phyloP scores from a whole-genome alignment of 768 basidiomycete genomes.

The Tricholoma matsutake region DNA sequence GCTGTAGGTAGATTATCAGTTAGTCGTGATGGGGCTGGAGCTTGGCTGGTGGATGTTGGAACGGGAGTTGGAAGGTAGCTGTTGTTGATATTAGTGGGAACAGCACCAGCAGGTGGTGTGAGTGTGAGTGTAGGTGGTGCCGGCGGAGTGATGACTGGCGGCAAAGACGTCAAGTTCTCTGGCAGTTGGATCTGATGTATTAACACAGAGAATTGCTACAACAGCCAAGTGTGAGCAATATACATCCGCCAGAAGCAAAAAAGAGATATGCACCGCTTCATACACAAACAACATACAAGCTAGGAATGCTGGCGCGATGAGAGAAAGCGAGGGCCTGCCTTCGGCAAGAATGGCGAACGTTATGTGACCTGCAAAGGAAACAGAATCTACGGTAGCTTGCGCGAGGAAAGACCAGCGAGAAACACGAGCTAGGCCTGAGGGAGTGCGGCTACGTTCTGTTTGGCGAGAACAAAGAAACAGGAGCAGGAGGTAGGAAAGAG shows the following conservation, averaged over 20 bases:
- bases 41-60: constrained; percentile 17
- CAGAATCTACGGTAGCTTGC: constrained; percentile 76
- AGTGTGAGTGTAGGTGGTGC: constrained; percentile 20
- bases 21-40: constrained; percentile 18
- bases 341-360: constrained; percentile 86
- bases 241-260: background rate
- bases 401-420: constrained; percentile 82
- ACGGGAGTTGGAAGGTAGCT: constrained; percentile 18
- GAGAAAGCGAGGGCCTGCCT: constrained; percentile 74
- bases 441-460: constrained; percentile 70
- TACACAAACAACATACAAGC: constrained; percentile 78
- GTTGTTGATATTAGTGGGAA: constrained; percentile 9
- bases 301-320: constrained; percentile 82
- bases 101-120: constrained; percentile 11
- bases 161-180: constrained; percentile 42
- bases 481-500: constrained; percentile 62
- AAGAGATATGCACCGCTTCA: constrained; percentile 58
- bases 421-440: constrained; percentile 72
- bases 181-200: constrained; percentile 83
- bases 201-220: constrained; percentile 79
- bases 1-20: constrained; percentile 22
- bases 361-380: constrained; percentile 85
- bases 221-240: background rate
- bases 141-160: constrained; percentile 27
- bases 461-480: constrained; percentile 72